A percentile compares a stretch with the other conserved stretches of the same genome.
These are phyloP conservation scores for Castanea mollissima DNA, from an alignment of 306 rosid genomes.

Conservation along the genomic window DNA sequence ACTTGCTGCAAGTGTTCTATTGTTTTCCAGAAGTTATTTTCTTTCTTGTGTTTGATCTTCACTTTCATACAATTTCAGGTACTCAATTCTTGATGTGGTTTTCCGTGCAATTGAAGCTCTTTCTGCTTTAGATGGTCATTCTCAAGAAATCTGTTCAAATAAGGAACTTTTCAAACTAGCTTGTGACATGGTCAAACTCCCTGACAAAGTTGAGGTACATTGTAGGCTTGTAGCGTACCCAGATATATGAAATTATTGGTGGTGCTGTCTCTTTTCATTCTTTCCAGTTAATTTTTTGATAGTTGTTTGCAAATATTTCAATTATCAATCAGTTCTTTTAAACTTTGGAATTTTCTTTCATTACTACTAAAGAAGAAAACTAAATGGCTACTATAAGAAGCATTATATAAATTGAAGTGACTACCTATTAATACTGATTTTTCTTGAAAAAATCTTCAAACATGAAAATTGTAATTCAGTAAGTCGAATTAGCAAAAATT, in stretches of 20 bases:
- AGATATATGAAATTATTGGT: neutral
- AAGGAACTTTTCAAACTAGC: constrained; percentile 58
- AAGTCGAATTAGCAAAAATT: neutral
- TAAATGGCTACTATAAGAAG: neutral
- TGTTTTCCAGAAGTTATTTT: neutral
- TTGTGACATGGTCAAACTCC: constrained; percentile 60
- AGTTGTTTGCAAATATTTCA: constrained; percentile 1
- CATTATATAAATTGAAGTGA: neutral
- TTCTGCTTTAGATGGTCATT: constrained; percentile 70
- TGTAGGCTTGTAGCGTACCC: neutral
- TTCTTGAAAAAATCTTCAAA: neutral
- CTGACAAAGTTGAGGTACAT: constrained; percentile 87
- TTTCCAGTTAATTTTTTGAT: constrained; percentile 5
- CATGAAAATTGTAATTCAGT: neutral
- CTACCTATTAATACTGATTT: neutral
- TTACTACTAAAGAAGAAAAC: neutral
- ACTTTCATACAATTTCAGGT: constrained; percentile 51
- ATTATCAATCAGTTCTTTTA: neutral
- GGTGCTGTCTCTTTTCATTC: constrained; percentile 4
- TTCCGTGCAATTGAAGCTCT: constrained; percentile 77
- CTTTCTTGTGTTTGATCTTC: neutral
- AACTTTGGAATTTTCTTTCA: neutral
- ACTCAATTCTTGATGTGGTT: constrained; percentile 65
- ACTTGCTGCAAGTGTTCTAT: neutral
- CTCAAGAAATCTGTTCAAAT: constrained; percentile 72